phyloP scores from a whole-genome alignment of 1,284 basidiomycete species.

The Naganishia albida region DNA sequence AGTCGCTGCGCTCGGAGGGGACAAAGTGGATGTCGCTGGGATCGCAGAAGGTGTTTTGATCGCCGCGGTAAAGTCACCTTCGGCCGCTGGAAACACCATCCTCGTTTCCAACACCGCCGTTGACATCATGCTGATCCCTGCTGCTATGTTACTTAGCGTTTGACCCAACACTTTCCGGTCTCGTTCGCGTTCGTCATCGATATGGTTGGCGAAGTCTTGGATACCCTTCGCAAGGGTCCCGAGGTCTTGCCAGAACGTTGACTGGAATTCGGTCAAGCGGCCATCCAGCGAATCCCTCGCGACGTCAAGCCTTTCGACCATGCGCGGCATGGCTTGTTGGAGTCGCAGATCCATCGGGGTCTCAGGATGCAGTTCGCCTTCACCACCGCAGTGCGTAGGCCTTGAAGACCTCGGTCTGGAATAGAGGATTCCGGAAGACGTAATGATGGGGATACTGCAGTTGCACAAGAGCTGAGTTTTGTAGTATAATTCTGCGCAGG shows the following conservation, averaged over 20 bases:
- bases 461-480: conserved; percentile 3
- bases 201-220: neutral
- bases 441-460: neutral
- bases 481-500: neutral
- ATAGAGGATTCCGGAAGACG: neutral
- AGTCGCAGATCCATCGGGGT: neutral
- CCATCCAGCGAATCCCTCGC: neutral
- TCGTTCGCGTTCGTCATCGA: neutral
- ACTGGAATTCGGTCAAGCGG: neutral
- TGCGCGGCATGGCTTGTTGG: conserved; percentile 5
- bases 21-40: neutral
- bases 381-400: neutral
- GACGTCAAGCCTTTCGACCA: neutral
- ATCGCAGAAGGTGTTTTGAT: neutral
- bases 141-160: conserved; percentile 7
- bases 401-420: neutral
- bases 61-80: neutral
- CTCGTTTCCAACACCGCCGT: conserved; percentile 2
- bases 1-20: neutral
- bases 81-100: neutral
- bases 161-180: neutral
- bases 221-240: neutral
- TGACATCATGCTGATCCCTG: neutral
- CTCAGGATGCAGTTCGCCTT: neutral
- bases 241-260: neutral